Evolutionary conservation across 495 filamentous ascomycete genomes (phyloP).

Genomic region (Chaetomidium leptoderma): DNA sequence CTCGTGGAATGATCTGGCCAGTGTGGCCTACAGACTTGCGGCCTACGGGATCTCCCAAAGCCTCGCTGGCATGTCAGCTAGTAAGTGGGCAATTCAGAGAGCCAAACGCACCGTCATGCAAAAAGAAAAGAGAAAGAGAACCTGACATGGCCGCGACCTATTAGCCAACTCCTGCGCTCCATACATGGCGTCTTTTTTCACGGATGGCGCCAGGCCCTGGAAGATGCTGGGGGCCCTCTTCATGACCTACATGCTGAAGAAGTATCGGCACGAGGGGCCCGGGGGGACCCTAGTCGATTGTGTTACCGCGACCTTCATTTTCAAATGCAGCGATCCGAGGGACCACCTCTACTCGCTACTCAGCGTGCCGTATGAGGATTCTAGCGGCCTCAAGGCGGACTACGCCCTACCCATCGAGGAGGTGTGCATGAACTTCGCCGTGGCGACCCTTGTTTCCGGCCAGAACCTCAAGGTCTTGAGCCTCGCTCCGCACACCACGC

Average conservation of each 20-base stretch:
- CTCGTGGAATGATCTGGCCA: conserved; percentile 23
- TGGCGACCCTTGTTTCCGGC: background rate
- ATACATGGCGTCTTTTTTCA: conserved; percentile 8
- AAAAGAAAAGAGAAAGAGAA: background rate
- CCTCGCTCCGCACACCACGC: conserved; percentile 3
- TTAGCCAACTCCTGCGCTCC: background rate
- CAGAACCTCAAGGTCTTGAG: conserved; percentile 3
- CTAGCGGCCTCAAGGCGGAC: conserved; percentile 9
- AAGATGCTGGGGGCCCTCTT: conserved; percentile 10
- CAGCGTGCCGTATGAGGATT: conserved; percentile 1
- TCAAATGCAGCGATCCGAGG: conserved; percentile 10
- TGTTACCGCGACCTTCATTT: conserved; percentile 10
- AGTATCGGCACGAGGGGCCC: background rate
- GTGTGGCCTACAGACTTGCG: conserved; percentile 17
- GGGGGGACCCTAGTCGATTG: background rate
- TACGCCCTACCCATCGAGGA: conserved; percentile 9
- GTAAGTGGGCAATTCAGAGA: background rate
- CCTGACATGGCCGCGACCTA: background rate
- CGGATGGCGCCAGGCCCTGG: background rate
- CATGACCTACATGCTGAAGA: conserved; percentile 14
- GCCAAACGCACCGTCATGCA: too few species aligned
- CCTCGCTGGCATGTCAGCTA: conserved; percentile 5
- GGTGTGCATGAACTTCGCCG: conserved; percentile 13
- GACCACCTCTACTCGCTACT: conserved; percentile 20
- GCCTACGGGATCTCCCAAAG: conserved; percentile 15